Evolutionary conservation across 163 green algal species (phyloP).

Genomic region (Chlamydomonas reinhardtii): DNA sequence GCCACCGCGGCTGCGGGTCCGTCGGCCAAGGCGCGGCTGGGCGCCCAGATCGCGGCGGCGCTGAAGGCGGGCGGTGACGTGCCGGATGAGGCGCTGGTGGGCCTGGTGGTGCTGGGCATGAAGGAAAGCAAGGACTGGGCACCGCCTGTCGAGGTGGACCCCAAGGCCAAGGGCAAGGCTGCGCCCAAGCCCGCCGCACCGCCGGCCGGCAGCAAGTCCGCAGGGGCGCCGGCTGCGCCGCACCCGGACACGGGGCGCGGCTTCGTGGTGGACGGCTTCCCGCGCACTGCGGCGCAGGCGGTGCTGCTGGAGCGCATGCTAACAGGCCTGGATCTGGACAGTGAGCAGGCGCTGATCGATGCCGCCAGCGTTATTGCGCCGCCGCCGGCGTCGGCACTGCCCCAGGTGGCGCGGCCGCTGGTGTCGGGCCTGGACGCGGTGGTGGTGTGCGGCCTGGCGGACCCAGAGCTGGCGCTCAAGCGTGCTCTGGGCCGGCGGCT

Average conservation of each 20-base stretch:
- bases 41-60: constrained; percentile 27
- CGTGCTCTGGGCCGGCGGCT: constrained; percentile 75
- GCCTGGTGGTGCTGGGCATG: constrained; percentile 73
- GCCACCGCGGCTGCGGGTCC: background rate
- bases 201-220: background rate
- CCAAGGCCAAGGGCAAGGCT: constrained; percentile 39
- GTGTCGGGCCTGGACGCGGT: constrained; percentile 78
- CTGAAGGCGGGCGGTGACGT: constrained; percentile 59
- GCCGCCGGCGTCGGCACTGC: constrained; percentile 60
- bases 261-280: constrained; percentile 61
- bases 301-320: constrained; percentile 76
- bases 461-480: constrained; percentile 69
- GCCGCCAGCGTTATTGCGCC: constrained; percentile 68
- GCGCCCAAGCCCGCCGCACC: background rate
- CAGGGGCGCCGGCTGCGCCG: background rate
- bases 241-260: background rate
- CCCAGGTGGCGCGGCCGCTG: constrained; percentile 59
- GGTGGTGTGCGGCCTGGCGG: constrained; percentile 68
- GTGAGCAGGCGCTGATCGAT: constrained; percentile 61
- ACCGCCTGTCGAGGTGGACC: constrained; percentile 25
- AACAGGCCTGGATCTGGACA: constrained; percentile 80
- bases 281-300: constrained; percentile 62
- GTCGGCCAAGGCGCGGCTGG: constrained; percentile 51
- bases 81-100: constrained; percentile 63
- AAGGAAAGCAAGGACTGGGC: constrained; percentile 41